Base-by-base conservation (phyloP, 139 green algal species). In the Haematococcus lacustris region DNA sequence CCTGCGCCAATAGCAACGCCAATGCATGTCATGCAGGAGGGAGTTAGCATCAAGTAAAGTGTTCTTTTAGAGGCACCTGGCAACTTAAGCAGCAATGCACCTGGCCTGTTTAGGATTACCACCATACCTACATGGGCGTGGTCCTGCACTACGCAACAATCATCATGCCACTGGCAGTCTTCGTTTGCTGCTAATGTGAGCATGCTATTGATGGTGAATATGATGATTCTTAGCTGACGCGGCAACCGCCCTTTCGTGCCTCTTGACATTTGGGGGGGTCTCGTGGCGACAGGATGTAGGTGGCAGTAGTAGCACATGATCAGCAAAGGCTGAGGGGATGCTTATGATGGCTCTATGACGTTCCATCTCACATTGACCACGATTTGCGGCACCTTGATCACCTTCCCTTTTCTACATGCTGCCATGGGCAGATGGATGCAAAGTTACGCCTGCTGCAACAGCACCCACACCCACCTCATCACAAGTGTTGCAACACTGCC, bases 401-500 rank as follows among this genome's bases (percentile, higher is more conserved):
- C 21, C 47, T 57, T n/a, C 21, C 17, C 47, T 57, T 13, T 5
- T 33, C 9, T 3, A 63, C 6, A 26, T 33, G 53, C 6, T 3
- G 17, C 4, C 7, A n/a, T 13, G 3, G 3, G 3, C 7, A 63
- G 3, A n/a, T 7, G 6, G 9, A 13, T n/a, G 9, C 26, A 33
- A 3, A 37, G 53, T n/a, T 3, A 63, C 17, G 4, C 9, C 32
- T 13, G n/a, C 30, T 3, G 25, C 60, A 4, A 4, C 26, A 25
- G n/a, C 3, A 17, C n/a, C 5, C 3, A 40, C 60, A 41, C 84
- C 26, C 68, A 98, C 92, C 73, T 96, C 89, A 6, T 93, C 86
- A 74, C 95, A 99, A 0, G 88, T 94, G 77, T 98, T 96, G 83
- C 95, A 99, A 80, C 95, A 99, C 50, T 90, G 67, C 6, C 79